Conservation (phyloP, 2,329 filamentous ascomycete species). For the Neopestalotiopsis sp. region DNA sequence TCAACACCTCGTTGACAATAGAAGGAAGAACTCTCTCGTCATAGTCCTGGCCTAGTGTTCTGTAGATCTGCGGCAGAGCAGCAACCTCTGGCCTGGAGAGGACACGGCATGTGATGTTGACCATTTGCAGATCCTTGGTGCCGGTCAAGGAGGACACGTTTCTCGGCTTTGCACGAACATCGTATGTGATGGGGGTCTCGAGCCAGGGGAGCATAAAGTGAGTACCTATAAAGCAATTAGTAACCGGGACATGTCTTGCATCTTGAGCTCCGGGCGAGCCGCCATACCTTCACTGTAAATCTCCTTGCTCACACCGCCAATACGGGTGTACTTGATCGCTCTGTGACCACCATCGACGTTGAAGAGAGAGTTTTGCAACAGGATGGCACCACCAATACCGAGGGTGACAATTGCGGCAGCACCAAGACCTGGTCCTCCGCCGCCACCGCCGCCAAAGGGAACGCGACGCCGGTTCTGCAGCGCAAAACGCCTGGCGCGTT, state of each 20-base stretch:
- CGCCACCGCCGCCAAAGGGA: constrained; percentile 29
- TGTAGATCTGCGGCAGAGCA: constrained; percentile 94
- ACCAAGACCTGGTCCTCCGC: constrained; percentile 47
- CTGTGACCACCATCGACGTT: constrained; percentile 97
- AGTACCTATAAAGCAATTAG: constrained; percentile 64
- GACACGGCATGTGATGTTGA: constrained; percentile 99
- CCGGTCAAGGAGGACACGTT: constrained; percentile 97
- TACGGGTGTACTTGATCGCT: constrained; percentile 95
- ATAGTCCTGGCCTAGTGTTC: constrained; percentile 93
- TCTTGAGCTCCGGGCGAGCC: neutral
- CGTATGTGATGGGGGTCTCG: constrained; percentile 95
- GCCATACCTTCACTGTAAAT: constrained; percentile 89
- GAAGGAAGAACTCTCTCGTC: constrained; percentile 96
- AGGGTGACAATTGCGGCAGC: constrained; percentile 46
- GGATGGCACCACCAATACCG: constrained; percentile 51
- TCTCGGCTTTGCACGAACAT: constrained; percentile 95
- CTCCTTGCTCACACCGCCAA: constrained; percentile 92
- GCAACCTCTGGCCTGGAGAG: constrained; percentile 88
- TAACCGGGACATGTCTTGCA: constrained; percentile 18
- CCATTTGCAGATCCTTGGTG: constrained; percentile 99
- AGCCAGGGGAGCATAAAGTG: constrained; percentile 96
- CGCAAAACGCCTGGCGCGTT: constrained; percentile 19
- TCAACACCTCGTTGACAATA: constrained; percentile 98
- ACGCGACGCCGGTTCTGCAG: constrained; percentile 34
- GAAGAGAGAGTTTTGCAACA: constrained; percentile 68